Percentiles rank a stretch among this genome's conserved stretches.
Conservation (phyloP, 352 stramenopile genomes). For the Elongisporangium senticosum region DNA sequence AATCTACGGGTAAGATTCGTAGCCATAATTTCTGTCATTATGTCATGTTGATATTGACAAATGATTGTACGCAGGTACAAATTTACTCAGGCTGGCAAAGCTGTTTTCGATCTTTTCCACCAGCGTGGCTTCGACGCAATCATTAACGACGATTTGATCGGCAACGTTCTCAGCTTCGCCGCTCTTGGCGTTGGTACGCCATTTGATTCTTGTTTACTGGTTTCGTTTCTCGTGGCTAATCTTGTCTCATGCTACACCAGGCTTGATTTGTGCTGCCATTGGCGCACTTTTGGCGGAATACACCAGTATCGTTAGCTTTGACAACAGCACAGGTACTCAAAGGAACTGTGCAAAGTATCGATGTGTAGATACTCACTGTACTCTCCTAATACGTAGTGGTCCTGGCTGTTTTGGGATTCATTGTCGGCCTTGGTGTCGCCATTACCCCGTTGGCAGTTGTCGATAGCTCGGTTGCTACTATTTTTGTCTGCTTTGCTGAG, state of each 20-base stretch:
- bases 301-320: constrained; percentile 44
- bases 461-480: constrained; percentile 91
- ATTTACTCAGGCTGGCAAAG: constrained; percentile 90
- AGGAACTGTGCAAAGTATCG: background rate
- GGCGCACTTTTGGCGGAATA: constrained; percentile 48
- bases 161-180: constrained; percentile 88
- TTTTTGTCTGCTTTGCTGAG: constrained; percentile 97
- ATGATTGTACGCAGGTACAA: constrained; percentile 67
- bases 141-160: constrained; percentile 95
- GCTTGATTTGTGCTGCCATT: constrained; percentile 64
- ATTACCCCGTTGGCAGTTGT: constrained; percentile 90
- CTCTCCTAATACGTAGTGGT: constrained; percentile 22
- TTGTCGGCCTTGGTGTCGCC: constrained; percentile 85
- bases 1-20: constrained; percentile 57
- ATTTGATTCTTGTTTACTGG: background rate
- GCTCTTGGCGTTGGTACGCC: constrained; percentile 79
- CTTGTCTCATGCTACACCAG: constrained; percentile 11
- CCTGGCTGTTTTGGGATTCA: constrained; percentile 80
- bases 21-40: background rate
- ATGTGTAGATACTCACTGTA: background rate
- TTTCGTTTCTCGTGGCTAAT: background rate
- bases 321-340: constrained; percentile 66
- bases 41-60: background rate
- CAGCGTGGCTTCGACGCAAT: constrained; percentile 93
- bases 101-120: constrained; percentile 92